Conservation (phyloP, 2,329 filamentous ascomycete genomes). For the Cladorrhinum sp. region DNA sequence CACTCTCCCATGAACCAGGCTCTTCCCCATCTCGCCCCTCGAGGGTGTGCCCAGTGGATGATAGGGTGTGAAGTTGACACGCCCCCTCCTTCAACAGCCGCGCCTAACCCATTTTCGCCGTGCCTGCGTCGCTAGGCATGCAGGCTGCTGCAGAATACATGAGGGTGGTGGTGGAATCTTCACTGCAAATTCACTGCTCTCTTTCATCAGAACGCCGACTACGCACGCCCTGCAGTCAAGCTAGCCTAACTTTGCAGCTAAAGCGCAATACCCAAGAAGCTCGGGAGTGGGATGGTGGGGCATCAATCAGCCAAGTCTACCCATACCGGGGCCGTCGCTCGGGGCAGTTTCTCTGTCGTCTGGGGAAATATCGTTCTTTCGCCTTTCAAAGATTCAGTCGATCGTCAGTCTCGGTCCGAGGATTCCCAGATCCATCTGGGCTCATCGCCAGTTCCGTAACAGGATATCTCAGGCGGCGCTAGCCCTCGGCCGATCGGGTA, state of each 20-base stretch:
- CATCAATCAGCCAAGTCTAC: neutral
- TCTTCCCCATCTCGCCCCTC: conserved; percentile 11
- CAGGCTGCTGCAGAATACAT: conserved; percentile 19
- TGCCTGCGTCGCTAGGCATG: conserved; percentile 40
- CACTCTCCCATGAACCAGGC: conserved; percentile 4
- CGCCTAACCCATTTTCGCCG: conserved; percentile 41
- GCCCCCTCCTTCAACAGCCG: conserved; percentile 20
- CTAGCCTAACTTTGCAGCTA: neutral
- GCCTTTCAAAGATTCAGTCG: neutral
- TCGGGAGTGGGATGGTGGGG: conserved; percentile 8
- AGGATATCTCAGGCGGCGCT: conserved; percentile 14
- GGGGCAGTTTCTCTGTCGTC: neutral
- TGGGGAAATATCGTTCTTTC: neutral
- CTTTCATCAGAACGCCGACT: neutral
- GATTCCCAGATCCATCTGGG: neutral
- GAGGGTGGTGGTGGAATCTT: neutral
- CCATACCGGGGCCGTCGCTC: neutral
- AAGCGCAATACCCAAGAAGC: neutral
- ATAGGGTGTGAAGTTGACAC: conserved; percentile 11
- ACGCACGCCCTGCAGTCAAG: conserved; percentile 6
- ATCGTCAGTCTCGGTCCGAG: neutral
- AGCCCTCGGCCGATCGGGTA: conserved; percentile 25
- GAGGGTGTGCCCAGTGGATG: conserved; percentile 20
- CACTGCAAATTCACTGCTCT: neutral
- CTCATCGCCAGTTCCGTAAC: conserved; percentile 12